Base-by-base conservation (phyloP, 148 eudicot species). In the Rhododendron ovatum region DNA sequence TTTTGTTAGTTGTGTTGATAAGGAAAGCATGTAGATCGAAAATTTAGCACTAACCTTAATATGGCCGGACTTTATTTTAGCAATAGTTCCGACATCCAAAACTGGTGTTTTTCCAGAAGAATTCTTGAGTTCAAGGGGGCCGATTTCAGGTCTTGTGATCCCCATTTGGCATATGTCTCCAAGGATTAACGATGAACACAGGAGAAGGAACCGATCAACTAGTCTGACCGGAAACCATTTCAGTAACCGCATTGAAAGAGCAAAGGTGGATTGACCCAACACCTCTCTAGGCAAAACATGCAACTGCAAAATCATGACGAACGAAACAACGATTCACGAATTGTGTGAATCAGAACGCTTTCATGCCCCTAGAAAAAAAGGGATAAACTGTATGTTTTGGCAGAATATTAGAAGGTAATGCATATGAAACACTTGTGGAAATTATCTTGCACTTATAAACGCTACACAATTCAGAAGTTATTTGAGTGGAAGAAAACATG, bases 101-200 rank as follows among this genome's bases (percentile, higher is more conserved):
- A 88, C 89, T 2, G 89, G 89, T 17, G 87, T 84, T 84, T 76
- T 85, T 17, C 87, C 87, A 55, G 55, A 57, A 9, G 80, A n/a
- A 10, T 84, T 45, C 80, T 88, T 88, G 86, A 88, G 89, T 41
- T 87, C 80, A 30, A 84, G 84, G 53, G 87, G 89, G 13, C 89
- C 89, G 41, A 74, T 82, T 82, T 74, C 43, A 48, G 89, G 89
- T 76, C 89, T 85, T 85, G 48, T 20, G 59, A 85, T 80, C 13
- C 87, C 87, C 7, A 63, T 59, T 61, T 48, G 75, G 9, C 57
- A 1, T 8, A 28, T 80, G 43, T 80, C 71, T 30, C 87, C 87
- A 81, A 84, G 84, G 57, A 71, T 71, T 11, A 84, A 7, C 82
- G 82, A 13, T 15, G 89, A 84, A 74, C n/a, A 85, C 22, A 84